Conservation (phyloP, 129 eudicot genomes). For the Heracleum sosnowskyi region DNA sequence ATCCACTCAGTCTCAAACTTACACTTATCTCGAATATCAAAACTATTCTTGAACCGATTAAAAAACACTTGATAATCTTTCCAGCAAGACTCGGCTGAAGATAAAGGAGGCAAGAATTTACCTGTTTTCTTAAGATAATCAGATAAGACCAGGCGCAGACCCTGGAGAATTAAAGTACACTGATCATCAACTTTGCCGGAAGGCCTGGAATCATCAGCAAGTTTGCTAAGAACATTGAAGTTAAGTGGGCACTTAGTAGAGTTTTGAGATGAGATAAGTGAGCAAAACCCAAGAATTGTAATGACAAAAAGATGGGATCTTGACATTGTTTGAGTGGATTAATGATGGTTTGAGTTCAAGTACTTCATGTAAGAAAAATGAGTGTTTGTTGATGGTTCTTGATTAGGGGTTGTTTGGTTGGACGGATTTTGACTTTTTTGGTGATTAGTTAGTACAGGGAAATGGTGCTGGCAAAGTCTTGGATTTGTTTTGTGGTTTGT, state of each 20-base stretch:
- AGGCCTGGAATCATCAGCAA: conserved; percentile 27
- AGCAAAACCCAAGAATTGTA: conserved; percentile 4
- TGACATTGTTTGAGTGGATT: background rate
- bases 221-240: conserved; percentile 36
- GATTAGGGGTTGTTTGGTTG: conserved; percentile 9
- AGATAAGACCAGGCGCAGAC: conserved; percentile 56
- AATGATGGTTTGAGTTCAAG: background rate
- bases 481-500: background rate
- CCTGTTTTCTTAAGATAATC: conserved; percentile 44
- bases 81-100: conserved; percentile 74
- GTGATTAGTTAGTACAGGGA: background rate
- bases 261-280: conserved; percentile 18
- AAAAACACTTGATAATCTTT: conserved; percentile 42
- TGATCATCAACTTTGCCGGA: conserved; percentile 12
- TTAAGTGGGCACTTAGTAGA: conserved; percentile 58
- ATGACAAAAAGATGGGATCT: conserved; percentile 11
- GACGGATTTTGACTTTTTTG: conserved; percentile 1
- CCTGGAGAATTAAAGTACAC: conserved; percentile 57
- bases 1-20: conserved; percentile 69
- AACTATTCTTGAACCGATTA: conserved; percentile 26
- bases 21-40: conserved; percentile 53
- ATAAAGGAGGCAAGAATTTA: conserved; percentile 54
- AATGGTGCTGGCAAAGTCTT: conserved; percentile 2
- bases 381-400: background rate
- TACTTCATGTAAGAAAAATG: background rate